These are phyloP conservation scores for Lignosus rhinocerotis DNA, from an alignment of 1,284 basidiomycete species.

Conservation along the genomic window DNA sequence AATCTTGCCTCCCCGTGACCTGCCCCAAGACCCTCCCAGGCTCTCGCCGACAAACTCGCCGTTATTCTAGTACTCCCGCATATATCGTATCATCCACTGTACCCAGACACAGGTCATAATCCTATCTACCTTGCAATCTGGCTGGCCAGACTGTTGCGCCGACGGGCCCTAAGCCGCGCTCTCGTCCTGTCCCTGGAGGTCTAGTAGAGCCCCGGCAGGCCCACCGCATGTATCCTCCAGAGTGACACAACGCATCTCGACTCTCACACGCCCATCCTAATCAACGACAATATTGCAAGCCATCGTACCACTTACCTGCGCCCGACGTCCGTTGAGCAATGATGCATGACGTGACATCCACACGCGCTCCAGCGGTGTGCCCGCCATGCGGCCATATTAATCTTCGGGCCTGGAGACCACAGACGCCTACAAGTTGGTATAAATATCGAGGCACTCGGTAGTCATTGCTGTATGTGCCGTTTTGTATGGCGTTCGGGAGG, in stretches of 20 bases:
- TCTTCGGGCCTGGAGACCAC: no score
- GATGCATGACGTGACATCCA: not conserved
- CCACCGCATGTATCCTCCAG: not conserved
- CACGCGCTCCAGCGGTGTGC: not conserved
- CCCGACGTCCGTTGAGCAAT: not conserved
- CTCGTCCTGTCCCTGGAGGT: slow-evolving; percentile 7
- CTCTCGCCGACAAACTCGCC: not conserved
- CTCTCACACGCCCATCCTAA: not conserved
- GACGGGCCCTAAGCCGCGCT: not conserved
- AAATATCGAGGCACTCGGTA: no score
- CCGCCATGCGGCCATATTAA: no score
- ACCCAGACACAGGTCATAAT: no score
- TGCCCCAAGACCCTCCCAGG: not conserved
- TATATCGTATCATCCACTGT: not conserved
- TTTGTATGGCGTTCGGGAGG: no score
- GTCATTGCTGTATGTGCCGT: no score
- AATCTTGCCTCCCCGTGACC: slow-evolving; percentile 9
- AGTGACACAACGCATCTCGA: not conserved
- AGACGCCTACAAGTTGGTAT: no score
- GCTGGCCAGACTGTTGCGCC: not conserved
- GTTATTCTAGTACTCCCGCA: not conserved
- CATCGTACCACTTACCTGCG: slow-evolving; percentile 15
- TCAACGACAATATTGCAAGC: not conserved
- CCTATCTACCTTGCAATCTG: not conserved
- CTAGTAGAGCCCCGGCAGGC: slow-evolving; percentile 12